These are phyloP conservation scores for Blumeria graminis DNA, from an alignment of 2,329 filamentous ascomycete species.

Conservation along the genomic window DNA sequence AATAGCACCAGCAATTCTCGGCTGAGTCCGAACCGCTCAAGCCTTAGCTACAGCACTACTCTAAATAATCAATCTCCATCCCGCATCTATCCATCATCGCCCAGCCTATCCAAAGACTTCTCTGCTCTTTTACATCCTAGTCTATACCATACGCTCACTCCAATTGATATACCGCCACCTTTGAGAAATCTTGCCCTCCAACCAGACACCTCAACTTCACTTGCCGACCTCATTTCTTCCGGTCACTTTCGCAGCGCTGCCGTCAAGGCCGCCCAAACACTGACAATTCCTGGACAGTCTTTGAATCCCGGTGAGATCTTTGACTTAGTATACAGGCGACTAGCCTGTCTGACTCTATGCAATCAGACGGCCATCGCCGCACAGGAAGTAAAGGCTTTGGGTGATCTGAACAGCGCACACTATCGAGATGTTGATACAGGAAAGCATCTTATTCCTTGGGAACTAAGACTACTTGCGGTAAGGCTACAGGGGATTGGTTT, in stretches of 20 bases:
- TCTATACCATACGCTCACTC: slow-evolving; percentile 60
- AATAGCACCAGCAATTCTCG: slow-evolving; percentile 5
- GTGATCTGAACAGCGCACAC: slow-evolving; percentile 31
- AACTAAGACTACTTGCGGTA: slow-evolving; percentile 59
- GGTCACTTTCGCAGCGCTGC: slow-evolving; percentile 69
- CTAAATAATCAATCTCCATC: slow-evolving; percentile 9
- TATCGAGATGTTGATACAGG: slow-evolving; percentile 31
- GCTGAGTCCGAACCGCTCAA: slow-evolving; percentile 7
- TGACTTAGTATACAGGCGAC: slow-evolving; percentile 51
- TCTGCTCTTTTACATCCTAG: slow-evolving; percentile 56
- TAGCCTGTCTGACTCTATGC: slow-evolving; percentile 61
- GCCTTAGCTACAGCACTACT: slow-evolving; percentile 9
- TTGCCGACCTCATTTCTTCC: slow-evolving; percentile 40
- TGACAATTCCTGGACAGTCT: slow-evolving; percentile 28
- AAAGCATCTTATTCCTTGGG: slow-evolving; percentile 60
- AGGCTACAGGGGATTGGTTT: slow-evolving; percentile 70
- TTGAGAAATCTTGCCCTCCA: slow-evolving; percentile 47
- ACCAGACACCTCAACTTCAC: slow-evolving; percentile 35
- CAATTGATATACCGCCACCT: slow-evolving; percentile 31
- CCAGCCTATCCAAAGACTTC: slow-evolving; percentile 41
- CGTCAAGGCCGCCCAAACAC: slow-evolving; percentile 35
- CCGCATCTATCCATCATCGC: slow-evolving; percentile 11
- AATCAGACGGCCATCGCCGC: slow-evolving; percentile 45
- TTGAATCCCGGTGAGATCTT: slow-evolving; percentile 44
- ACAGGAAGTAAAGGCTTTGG: slow-evolving; percentile 39